A percentile compares a stretch with the other conserved stretches of the same genome.
These are phyloP conservation scores for Crithidia fasciculata DNA, from an alignment of 208 protist species.

Conservation along the genomic window DNA sequence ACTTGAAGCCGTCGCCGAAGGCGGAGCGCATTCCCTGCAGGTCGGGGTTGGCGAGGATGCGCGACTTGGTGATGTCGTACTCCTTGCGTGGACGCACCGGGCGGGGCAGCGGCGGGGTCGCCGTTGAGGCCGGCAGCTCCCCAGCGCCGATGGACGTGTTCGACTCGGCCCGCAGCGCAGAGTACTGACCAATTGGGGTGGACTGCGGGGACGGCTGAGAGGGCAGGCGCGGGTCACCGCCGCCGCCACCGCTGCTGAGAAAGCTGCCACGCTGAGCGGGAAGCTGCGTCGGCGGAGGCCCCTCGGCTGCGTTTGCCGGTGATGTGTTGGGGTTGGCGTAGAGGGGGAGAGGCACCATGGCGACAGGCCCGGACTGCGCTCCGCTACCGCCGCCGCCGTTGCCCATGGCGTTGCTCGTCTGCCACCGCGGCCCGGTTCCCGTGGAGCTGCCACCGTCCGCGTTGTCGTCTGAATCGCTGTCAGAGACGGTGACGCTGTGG, in stretches of 20 bases:
- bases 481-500: conserved; percentile 20
- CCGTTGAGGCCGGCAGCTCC: neutral
- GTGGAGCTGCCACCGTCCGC: neutral
- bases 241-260: neutral
- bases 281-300: neutral
- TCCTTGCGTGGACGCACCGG: conserved; percentile 35
- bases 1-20: conserved; percentile 69
- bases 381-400: neutral
- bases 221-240: no score
- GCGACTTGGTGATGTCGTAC: conserved; percentile 31
- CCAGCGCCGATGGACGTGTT: neutral
- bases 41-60: conserved; percentile 38
- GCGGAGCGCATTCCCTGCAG: conserved; percentile 56
- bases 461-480: conserved; percentile 40
- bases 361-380: neutral
- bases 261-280: neutral
- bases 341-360: neutral
- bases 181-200: neutral
- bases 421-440: neutral
- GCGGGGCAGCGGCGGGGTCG: conserved; percentile 13
- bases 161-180: neutral
- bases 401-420: neutral
- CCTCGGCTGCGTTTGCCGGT: neutral
- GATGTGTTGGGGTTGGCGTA: neutral
- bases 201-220: no score